Evolutionary conservation across 1,284 basidiomycete species (phyloP), one percentile per base, ranked within the genome.

Genomic region (Xanthoconium separans): DNA sequence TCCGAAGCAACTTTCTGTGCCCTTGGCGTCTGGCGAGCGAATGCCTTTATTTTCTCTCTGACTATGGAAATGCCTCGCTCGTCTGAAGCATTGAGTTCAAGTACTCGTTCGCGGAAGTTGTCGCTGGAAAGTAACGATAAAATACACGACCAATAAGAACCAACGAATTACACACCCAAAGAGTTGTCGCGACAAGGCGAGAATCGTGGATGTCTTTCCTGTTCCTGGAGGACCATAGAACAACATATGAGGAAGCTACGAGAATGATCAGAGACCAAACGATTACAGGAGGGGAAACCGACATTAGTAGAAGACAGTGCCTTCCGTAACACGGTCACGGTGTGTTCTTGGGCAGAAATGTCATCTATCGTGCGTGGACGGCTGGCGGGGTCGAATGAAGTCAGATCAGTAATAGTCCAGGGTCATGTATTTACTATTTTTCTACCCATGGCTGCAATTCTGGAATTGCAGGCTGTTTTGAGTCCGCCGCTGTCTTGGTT

Each of bases 141-240:
- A 33, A 43, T 12, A 46, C 15, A 18, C 1, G 31, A 50, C 40
- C 7, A 7, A 52, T 12, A 18, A 29, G 16, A 27, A 2, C n/a
- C 24, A 49, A 45, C 22, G 29, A 9, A 42, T 8, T 27, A 61
- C 82, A 56, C 58, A 93, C 92, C 97, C 97, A 68, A 96, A 99
- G 16, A 99, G 81, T 71, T 99, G 95, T 47, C 95, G 80, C 42
- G 97, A 81, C 39, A 99, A 78, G 13, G 97, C 97, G 15, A 99
- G 85, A 63, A 99, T 99, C 1, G 97, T 98, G 37, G 94, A 97
- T 15, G 97, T 99, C 74, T 99, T 99, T 47, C 97, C 97, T 8
- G 97, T 99, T 30, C 97, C 97, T 10, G 97, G 97, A 18, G 97
- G 97, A 0, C 97, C 97, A 64, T 99, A 99, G 78, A 99, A 99